Evolutionary conservation across 345 rosid species (phyloP).

Genomic region (Populus simonii): DNA sequence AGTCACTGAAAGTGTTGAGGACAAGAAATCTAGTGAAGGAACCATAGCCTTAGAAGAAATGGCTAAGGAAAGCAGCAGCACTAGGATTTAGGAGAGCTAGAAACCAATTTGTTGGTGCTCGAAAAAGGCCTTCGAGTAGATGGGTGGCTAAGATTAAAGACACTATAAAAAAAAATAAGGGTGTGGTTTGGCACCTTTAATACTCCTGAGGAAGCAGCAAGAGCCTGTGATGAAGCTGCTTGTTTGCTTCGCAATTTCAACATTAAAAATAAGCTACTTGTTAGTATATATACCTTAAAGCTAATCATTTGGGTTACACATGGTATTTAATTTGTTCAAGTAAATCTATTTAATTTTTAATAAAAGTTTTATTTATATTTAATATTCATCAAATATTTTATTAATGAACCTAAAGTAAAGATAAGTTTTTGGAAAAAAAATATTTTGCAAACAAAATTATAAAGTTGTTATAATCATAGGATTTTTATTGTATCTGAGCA

Average conservation of each 20-base stretch:
- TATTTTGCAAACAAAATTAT: too few species aligned
- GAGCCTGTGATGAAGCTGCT: constrained; percentile 65
- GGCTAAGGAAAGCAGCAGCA: constrained; percentile 39
- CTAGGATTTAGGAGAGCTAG: constrained; percentile 38
- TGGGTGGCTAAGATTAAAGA: constrained; percentile 68
- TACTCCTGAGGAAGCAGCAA: constrained; percentile 55
- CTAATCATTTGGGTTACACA: too few species aligned
- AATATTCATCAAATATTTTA: too few species aligned
- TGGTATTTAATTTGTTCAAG: too few species aligned
- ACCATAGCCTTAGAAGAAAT: constrained; percentile 48
- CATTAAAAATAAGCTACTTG: too few species aligned
- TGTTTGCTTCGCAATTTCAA: background rate
- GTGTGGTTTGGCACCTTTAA: constrained; percentile 55
- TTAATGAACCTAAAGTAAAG: too few species aligned
- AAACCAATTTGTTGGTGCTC: constrained; percentile 50
- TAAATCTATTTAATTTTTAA: too few species aligned
- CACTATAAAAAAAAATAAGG: constrained; percentile 51
- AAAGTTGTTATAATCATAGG: too few species aligned
- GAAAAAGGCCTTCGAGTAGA: constrained; percentile 56
- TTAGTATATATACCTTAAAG: too few species aligned
- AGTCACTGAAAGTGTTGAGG: constrained; percentile 26
- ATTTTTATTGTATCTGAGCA: too few species aligned
- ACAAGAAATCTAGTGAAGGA: constrained; percentile 20
- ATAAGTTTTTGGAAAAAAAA: too few species aligned
- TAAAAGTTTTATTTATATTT: too few species aligned